Evolutionary conservation across 306 rosid genomes (phyloP).

Genomic region (Arachis hypogaea): DNA sequence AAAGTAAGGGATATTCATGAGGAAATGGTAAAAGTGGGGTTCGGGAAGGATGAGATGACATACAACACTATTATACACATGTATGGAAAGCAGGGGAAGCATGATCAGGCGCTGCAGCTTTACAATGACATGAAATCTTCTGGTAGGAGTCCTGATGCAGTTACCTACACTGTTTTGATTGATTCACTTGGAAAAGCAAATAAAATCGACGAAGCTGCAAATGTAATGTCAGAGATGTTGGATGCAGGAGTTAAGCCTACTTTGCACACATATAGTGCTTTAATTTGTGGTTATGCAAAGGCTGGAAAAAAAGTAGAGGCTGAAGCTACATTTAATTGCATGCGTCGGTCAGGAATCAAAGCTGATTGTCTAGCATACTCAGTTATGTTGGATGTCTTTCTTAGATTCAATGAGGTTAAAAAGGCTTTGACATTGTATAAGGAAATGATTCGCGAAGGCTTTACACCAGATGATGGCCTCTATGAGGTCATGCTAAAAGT

Average conservation of each 20-base stretch:
- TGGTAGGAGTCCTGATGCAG: slow-evolving; percentile 77
- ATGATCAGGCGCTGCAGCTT: slow-evolving; percentile 71
- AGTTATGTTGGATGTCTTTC: slow-evolving; percentile 78
- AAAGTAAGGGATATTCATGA: slow-evolving; percentile 71
- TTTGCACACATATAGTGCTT: slow-evolving; percentile 83
- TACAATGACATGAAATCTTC: slow-evolving; percentile 78
- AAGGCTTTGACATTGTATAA: slow-evolving; percentile 68
- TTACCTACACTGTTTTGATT: slow-evolving; percentile 85
- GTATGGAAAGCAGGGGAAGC: slow-evolving; percentile 85
- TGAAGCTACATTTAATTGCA: slow-evolving; percentile 74
- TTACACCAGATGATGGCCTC: slow-evolving; percentile 65
- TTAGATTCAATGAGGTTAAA: slow-evolving; percentile 76
- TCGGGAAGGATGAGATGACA: slow-evolving; percentile 95
- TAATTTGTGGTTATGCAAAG: slow-evolving; percentile 89
- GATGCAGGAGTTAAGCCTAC: slow-evolving; percentile 86
- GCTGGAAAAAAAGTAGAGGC: slow-evolving; percentile 75
- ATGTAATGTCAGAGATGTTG: slow-evolving; percentile 89
- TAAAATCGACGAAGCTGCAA: slow-evolving; percentile 74
- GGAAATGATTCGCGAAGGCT: slow-evolving; percentile 69
- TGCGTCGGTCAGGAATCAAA: slow-evolving; percentile 81
- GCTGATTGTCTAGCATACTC: slow-evolving; percentile 83
- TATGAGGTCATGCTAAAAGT: slow-evolving; percentile 69
- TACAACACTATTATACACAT: slow-evolving; percentile 89
- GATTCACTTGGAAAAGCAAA: slow-evolving; percentile 93
- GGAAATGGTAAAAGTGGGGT: slow-evolving; percentile 81